These are phyloP conservation scores for Pseudogymnoascus sp. DNA, from an alignment of 2,329 filamentous ascomycete genomes.

Conservation along the genomic window DNA sequence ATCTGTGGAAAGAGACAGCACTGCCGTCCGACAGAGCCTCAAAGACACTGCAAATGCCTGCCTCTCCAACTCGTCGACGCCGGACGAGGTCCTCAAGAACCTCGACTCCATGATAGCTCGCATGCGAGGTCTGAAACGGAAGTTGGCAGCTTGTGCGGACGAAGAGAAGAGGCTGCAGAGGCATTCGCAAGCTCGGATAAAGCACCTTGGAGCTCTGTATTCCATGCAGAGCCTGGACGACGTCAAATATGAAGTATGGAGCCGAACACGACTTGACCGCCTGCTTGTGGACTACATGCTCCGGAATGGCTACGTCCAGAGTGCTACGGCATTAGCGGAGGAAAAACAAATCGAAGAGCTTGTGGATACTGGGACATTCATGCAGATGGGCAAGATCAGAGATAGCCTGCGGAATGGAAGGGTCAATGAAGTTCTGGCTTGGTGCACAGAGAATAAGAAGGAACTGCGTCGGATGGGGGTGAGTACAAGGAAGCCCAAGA, in stretches of 20 bases:
- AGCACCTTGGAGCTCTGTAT: constrained; percentile 76
- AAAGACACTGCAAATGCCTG: constrained; percentile 61
- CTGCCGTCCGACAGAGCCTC: constrained; percentile 52
- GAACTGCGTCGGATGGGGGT: constrained; percentile 82
- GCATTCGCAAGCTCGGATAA: constrained; percentile 68
- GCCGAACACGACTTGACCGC: constrained; percentile 70
- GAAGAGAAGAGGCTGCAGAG: constrained; percentile 73
- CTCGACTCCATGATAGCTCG: constrained; percentile 79
- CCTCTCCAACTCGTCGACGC: constrained; percentile 52
- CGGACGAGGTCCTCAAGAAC: constrained; percentile 67
- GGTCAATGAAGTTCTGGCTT: constrained; percentile 72
- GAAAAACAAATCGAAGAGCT: constrained; percentile 72
- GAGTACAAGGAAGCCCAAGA: constrained; percentile 25
- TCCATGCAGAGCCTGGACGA: constrained; percentile 75
- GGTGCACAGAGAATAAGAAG: constrained; percentile 92
- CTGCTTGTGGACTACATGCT: constrained; percentile 90
- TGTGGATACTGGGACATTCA: constrained; percentile 84
- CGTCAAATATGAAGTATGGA: constrained; percentile 91
- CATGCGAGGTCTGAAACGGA: constrained; percentile 82
- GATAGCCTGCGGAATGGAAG: constrained; percentile 63
- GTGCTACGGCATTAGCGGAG: constrained; percentile 65
- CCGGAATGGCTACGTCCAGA: constrained; percentile 72
- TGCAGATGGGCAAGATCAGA: constrained; percentile 71
- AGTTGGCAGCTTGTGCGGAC: constrained; percentile 67
- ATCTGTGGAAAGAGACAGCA: constrained; percentile 64